Base-by-base conservation (phyloP, 73 alveolate species). In the Paramecium sexaurelia region DNA sequence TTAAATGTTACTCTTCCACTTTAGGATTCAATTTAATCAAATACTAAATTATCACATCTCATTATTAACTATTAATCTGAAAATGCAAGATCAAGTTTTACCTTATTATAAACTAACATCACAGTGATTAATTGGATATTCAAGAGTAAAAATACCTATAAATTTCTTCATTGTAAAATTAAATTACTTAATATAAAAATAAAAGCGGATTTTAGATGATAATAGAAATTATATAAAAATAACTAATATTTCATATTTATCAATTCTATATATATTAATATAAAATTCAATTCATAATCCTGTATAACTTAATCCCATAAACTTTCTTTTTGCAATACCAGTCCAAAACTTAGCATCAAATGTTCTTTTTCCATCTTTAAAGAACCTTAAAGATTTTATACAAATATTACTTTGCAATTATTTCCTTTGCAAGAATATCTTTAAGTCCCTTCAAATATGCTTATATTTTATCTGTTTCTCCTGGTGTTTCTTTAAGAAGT, bases 301-400 rank as follows among this genome's bases (percentile, higher is more conserved):
- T 71, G 86, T 71, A 71, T 71, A 71, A 36, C 86, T 78, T 5
- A 78, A 45, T 78, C 90, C 90, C 90, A 78, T 78, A 43, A 78
- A 78, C 51, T 78, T 78, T 37, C 73, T 37, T 43, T 78, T 78
- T 24, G 75, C 73, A 13, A 78, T 26, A 2, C 90, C 90, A 37
- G 10, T 41, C 90, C 90, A 78, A 45, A 78, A 78, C 55, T 78
- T 78, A 40, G 90, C 37, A 2, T 78, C 90, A 24, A 78, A 78
- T 37, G 43, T 78, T 78, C 55, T 78, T 22, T 39, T 43, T 7
- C 90, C 90, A 0, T 45, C 71, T 45, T 37, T 45, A 43, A 3
- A 78, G 40, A 78, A 78, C 55, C 90, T 78, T 36, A 22, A 24
- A 41, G 6, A 15, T 13, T 43, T 36, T 11, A 6, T 39, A 4